phyloP scores from a whole-genome alignment of 371 early-diverging fungal genomes.

The Rhizopus delemar region DNA sequence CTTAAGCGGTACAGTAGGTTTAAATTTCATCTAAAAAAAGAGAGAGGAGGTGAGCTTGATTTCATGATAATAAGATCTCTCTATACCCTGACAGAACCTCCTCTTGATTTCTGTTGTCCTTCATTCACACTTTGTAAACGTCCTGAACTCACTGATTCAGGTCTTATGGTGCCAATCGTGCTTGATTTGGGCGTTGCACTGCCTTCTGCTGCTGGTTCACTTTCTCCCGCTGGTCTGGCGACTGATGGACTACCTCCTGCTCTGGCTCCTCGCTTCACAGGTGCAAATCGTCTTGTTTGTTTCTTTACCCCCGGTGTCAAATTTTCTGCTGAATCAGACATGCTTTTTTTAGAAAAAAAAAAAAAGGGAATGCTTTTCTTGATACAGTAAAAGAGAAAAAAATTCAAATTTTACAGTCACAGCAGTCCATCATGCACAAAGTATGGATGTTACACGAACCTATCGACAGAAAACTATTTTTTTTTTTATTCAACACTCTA shows the following conservation, averaged over 20 bases:
- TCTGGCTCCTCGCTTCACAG: conserved; percentile 26
- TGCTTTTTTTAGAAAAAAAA: neutral
- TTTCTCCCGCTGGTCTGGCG: neutral
- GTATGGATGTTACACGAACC: no score
- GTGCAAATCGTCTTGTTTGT: conserved; percentile 43
- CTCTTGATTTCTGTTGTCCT: conserved; percentile 46
- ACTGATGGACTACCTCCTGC: conserved; percentile 1
- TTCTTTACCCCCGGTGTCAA: conserved; percentile 35
- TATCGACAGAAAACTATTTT: no score
- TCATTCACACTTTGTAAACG: conserved; percentile 50
- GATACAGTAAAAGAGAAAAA: neutral
- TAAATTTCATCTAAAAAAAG: conserved; percentile 58
- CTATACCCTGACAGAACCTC: conserved; percentile 40
- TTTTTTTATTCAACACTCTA: no score
- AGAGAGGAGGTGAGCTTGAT: neutral
- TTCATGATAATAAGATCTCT: conserved; percentile 24
- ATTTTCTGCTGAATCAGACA: conserved; percentile 17
- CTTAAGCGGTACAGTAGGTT: conserved; percentile 63
- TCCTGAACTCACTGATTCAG: conserved; percentile 36
- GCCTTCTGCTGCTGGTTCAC: neutral
- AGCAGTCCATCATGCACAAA: neutral
- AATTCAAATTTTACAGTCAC: neutral
- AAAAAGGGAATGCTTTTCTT: neutral
- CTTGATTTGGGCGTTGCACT: conserved; percentile 9
- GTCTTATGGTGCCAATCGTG: conserved; percentile 41